Base-by-base conservation (phyloP, 176 grass and related monocot species). In the Musa beccarii region DNA sequence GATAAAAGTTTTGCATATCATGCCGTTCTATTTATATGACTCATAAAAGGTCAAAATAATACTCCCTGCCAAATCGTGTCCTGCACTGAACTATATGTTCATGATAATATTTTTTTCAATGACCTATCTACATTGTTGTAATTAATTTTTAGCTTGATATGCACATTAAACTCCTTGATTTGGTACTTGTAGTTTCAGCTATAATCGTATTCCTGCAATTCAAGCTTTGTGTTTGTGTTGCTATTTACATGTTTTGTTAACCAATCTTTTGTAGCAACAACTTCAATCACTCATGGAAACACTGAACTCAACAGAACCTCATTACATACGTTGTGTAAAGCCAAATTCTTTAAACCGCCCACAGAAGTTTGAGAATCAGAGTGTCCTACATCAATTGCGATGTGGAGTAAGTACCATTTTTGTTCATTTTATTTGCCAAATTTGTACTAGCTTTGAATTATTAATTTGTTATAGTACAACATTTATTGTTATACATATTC, bases 261-360 rank as follows among this genome's bases (percentile, higher is more conserved):
- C 55, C 25, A 54, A 82, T 83, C 10, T 83, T 82, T 71, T 66
- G 49, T 78, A 99, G 95, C 95, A 94, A 91, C 95, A 99, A 99
- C 86, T 98, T 63, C 95, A 98, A 87, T 80, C 95, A n/a, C 95
- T 99, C 73, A 99, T 99, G 95, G 95, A 99, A 79, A 99, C 88
- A 14, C 84, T 99, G 20, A 99, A 82, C 75, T 85, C 84, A 7
- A 99, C 95, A 17, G 90, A 94, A 76, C 90, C 95, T 84, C 95
- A 99, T 69, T 99, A 99, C 29, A 82, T 99, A 75, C 86, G 95
- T 72, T 99, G 95, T 51, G 84, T 99, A 83, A 99, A 99, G 80
- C 95, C 95, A 53, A 99, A 94, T 80, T 99, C 90, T 82, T 72
- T 87, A 53, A 99, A 94, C 82, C 90, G 88, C 21, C 90, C 95